Percentiles rank a stretch among this genome's conserved stretches.
These are phyloP conservation scores for Citrus trifoliata DNA, from an alignment of 345 rosid genomes.

Conservation along the genomic window DNA sequence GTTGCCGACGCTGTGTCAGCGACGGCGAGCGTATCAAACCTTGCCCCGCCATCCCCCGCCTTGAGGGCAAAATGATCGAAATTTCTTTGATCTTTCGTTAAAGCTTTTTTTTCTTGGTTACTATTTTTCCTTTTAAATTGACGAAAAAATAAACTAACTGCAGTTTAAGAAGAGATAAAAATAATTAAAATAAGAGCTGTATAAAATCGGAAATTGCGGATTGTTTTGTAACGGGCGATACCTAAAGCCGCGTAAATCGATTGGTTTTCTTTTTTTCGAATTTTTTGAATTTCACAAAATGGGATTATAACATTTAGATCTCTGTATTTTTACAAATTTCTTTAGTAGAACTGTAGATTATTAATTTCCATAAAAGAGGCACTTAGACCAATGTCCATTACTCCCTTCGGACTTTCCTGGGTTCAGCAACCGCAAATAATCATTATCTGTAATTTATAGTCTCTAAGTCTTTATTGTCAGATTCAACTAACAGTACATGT, in stretches of 20 bases:
- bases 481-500: rapidly evolving
- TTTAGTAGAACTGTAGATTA: too few species aligned
- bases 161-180: background rate
- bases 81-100: background rate
- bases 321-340: background rate
- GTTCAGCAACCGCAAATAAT: too few species aligned
- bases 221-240: background rate
- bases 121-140: background rate
- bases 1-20: conserved; percentile 8
- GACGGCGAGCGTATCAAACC: conserved; percentile 21
- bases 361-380: background rate
- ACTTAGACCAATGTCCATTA: too few species aligned
- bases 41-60: conserved; percentile 29
- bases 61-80: background rate
- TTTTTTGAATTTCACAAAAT: too few species aligned
- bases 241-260: background rate
- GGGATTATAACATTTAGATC: background rate
- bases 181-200: background rate
- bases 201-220: background rate
- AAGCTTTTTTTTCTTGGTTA: background rate
- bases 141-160: background rate
- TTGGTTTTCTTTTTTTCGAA: background rate
- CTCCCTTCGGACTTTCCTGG: too few species aligned
- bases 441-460: too few species aligned
- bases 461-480: too few species aligned